Evolutionary conservation across 768 basidiomycete species (phyloP), one percentile per base, ranked within the genome.

Genomic region (Boletus eberwhitei): DNA sequence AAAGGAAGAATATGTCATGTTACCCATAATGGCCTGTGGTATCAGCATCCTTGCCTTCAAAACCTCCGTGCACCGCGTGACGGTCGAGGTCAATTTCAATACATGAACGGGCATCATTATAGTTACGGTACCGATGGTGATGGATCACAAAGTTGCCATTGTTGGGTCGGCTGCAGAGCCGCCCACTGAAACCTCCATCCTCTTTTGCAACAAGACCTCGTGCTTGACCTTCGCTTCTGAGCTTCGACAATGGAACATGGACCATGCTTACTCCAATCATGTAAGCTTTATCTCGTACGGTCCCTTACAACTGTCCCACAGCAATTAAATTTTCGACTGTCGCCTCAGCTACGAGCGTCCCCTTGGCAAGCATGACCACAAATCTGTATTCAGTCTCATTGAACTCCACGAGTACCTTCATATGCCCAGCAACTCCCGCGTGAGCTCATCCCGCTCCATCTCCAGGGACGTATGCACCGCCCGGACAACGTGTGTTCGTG

Each of bases 51-150:
- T 35, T 49, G 61, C 21, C 24, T 34, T 41, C 58, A 61, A 65
- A 53, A 26, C 54, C 41, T 34, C 55, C 64, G 60, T n/a, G 55
- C 49, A 52, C 59, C 64, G 59, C 62, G 63, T 64, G 64, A 55
- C 46, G 41, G 51, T 61, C 62, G 50, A 64, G 48, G 56, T 54
- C 59, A 58, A 51, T 53, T 59, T 54, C 58, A 57, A 55, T 64
- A 54, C 63, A 50, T 62, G 63, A 47, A 52, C 66, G 64, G 64
- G 59, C 65, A 66, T 66, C 65, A 66, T 65, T 68, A 44, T 45
- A 60, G 13, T 66, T 68, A 66, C 65, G 65, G 65, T 66, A 66
- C 65, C 65, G 65, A 66, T 63, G 61, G 55, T 55, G 54, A 62
- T 61, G 47, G 55, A 66, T 66, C 64, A 58, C 21, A 57, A 38